Conservation (phyloP, 208 protist species). For the Ichthyophonus hoferi region DNA sequence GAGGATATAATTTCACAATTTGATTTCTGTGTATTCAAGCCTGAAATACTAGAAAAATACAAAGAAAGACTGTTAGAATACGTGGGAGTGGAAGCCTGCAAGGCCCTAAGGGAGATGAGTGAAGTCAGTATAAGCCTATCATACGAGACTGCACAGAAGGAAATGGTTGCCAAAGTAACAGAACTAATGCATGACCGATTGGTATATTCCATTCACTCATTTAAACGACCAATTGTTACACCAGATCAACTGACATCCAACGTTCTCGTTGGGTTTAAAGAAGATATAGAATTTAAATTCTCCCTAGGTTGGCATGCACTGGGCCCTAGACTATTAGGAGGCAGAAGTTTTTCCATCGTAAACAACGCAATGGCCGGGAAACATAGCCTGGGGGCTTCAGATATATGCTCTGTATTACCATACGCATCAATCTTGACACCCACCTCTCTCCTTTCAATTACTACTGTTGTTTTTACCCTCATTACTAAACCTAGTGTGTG, state of each 20-base stretch:
- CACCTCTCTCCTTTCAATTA: background rate
- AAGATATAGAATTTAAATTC: constrained; percentile 37
- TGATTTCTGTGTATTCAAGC: constrained; percentile 12
- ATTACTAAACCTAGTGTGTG: constrained; percentile 30
- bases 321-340: constrained; percentile 24
- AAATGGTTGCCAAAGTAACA: background rate
- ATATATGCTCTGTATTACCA: too few relatives aligned
- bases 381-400: too few relatives aligned
- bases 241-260: background rate
- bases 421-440: too few relatives aligned
- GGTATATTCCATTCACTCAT: background rate
- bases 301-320: constrained; percentile 34
- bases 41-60: background rate
- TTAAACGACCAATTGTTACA: background rate
- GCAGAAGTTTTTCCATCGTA: background rate
- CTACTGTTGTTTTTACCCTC: constrained; percentile 11
- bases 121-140: background rate
- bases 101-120: background rate
- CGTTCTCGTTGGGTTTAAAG: constrained; percentile 1
- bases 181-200: background rate
- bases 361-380: background rate
- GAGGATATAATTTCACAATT: background rate
- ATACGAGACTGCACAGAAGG: background rate
- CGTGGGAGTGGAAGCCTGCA: background rate
- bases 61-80: background rate